Conservation (phyloP, 2,329 filamentous ascomycete genomes). For the Purpureocillium lavendulum region DNA sequence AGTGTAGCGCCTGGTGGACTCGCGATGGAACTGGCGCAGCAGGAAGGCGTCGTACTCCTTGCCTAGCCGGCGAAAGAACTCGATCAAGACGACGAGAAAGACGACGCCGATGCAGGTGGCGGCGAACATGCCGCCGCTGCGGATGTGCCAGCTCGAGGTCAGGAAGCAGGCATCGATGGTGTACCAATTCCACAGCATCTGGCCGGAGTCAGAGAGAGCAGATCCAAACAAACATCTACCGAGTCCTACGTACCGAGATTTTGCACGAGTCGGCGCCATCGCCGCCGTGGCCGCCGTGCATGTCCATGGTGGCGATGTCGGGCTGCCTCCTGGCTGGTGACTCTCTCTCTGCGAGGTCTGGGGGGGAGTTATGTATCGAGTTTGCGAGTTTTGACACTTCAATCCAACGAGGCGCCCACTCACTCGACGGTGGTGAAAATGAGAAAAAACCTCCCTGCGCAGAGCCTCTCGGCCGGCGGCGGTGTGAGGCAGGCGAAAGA, state of each 20-base stretch:
- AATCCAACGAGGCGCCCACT: no score
- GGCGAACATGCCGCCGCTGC: conserved; percentile 63
- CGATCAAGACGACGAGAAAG: conserved; percentile 61
- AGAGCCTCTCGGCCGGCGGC: no score
- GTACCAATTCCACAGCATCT: conserved; percentile 79
- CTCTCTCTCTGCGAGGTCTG: no score
- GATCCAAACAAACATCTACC: no score
- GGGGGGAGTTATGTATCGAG: no score
- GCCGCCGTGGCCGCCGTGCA: conserved; percentile 10
- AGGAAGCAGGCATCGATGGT: conserved; percentile 68
- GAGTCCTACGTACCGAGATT: conserved; percentile 16
- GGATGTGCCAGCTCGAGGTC: conserved; percentile 60
- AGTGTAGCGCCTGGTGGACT: conserved; percentile 10
- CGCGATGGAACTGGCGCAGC: conserved; percentile 37
- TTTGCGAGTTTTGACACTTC: no score
- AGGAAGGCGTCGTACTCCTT: conserved; percentile 66
- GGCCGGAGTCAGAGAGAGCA: no score
- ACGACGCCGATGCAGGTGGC: conserved; percentile 72
- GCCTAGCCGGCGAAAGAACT: conserved; percentile 60
- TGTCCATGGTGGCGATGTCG: conserved; percentile 11
- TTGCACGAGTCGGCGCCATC: conserved; percentile 17
- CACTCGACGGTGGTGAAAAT: no score
- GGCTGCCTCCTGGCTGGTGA: no score
- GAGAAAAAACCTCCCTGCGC: no score
- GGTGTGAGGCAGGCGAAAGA: no score